These are phyloP conservation scores for Cardamine occulta DNA, from an alignment of 345 rosid species.

Conservation along the genomic window DNA sequence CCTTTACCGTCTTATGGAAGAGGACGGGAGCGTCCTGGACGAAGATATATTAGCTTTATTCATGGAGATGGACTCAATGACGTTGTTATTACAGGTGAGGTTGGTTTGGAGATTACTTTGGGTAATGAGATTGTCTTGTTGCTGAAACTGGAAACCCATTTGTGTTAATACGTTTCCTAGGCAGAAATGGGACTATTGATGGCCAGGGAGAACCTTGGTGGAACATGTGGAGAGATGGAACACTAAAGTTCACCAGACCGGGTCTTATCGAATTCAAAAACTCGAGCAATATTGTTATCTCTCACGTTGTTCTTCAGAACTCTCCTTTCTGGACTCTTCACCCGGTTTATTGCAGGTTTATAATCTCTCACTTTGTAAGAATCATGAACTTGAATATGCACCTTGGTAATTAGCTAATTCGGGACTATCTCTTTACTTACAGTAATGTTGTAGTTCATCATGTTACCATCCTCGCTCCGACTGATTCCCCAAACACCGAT, in stretches of 20 bases:
- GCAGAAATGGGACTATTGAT: constrained; percentile 90
- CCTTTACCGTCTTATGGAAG: constrained; percentile 96
- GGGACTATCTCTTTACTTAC: constrained; percentile 23
- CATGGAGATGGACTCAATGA: constrained; percentile 87
- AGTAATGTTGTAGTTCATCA: constrained; percentile 73
- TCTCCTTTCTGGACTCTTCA: constrained; percentile 95
- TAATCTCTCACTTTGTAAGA: constrained; percentile 8
- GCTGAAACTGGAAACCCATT: neutral
- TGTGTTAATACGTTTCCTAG: constrained; percentile 38
- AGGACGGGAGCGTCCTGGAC: constrained; percentile 89
- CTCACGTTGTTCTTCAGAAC: constrained; percentile 72
- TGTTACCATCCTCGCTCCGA: constrained; percentile 84
- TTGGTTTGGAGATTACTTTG: constrained; percentile 1
- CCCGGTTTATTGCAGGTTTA: constrained; percentile 89
- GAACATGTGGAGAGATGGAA: constrained; percentile 90
- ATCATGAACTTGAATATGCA: neutral
- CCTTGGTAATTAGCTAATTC: neutral
- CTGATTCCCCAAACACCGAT: constrained; percentile 85
- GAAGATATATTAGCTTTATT: constrained; percentile 83
- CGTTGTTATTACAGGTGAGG: constrained; percentile 71
- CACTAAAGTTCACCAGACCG: constrained; percentile 77
- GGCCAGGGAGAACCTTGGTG: constrained; percentile 96
- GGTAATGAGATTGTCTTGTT: neutral
- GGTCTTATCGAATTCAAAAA: constrained; percentile 72
- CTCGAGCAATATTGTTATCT: constrained; percentile 66